Base-by-base conservation (phyloP, 179 eudicot genomes). In the Beta macrorhiza region DNA sequence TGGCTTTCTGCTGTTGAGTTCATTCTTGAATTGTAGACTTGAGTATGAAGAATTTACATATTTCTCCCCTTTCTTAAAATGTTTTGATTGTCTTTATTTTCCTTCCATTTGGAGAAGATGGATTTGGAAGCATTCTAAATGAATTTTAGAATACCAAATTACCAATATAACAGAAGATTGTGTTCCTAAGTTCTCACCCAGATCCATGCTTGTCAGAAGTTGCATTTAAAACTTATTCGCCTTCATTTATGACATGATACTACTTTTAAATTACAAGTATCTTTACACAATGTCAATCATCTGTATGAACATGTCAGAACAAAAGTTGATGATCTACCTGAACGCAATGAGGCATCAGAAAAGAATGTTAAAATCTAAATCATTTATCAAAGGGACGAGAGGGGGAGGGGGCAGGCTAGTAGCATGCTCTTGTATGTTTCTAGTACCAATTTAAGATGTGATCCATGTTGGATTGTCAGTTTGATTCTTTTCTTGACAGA, bases 251-350 rank as follows among this genome's bases (percentile, higher is more conserved):
- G 49, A 68, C 72, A 42, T 68, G 72, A 44, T 19, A 37, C 72
- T 68, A 44, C 25, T 2, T 37, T 29, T 45, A 64, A 29, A 73
- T n/a, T 77, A 45, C 75, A 29, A 29, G 32, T 1, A 29, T 29
- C 32, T 20, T 80, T n/a, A 77, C 64, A 47, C 74, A 49, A 59
- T 76, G 22, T 57, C 25, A 51, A 29, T 16, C 68, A 61, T 77
- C 76, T 79, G 82, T 92, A 95, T 98, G 88, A 88, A 67, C 94
- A 92, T 87, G 79, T 88, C 58, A 85, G 93, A 84, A 85, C 92
- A 80, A 87, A 85, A 78, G 80, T 87, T 37, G 92, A 91, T 69
- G 94, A 92, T 88, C 87, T 95, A 74, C 87, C 91, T n/a, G 93
- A 87, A 80, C 93, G 99, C 89, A 79, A 91, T 12, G 90, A 93